phyloP scores from a whole-genome alignment of 2,329 filamentous ascomycete species.

The Diplodia scrobiculata region DNA sequence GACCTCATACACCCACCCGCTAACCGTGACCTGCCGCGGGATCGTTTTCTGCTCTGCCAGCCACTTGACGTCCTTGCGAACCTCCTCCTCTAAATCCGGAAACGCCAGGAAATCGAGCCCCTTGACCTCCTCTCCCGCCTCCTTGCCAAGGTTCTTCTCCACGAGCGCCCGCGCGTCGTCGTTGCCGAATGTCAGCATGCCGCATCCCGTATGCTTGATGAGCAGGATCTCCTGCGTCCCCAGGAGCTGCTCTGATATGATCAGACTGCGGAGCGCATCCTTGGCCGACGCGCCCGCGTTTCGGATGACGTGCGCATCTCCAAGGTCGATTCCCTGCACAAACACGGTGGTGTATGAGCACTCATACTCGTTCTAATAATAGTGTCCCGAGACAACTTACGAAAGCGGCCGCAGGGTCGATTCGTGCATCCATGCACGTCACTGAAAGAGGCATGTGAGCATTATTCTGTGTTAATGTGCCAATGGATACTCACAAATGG shows the following conservation, averaged over 20 bases:
- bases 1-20: slow-evolving; percentile 77
- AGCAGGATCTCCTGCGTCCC: slow-evolving; percentile 74
- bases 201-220: slow-evolving; percentile 74
- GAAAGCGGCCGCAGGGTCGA: slow-evolving; percentile 63
- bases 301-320: slow-evolving; percentile 77
- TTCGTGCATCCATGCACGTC: slow-evolving; percentile 80
- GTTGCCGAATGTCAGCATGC: slow-evolving; percentile 70
- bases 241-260: slow-evolving; percentile 78
- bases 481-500: slow-evolving; percentile 54
- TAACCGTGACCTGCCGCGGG: slow-evolving; percentile 61
- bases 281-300: slow-evolving; percentile 59
- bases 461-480: not conserved
- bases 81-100: slow-evolving; percentile 62
- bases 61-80: slow-evolving; percentile 66
- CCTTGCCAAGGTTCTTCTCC: slow-evolving; percentile 59
- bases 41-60: slow-evolving; percentile 61
- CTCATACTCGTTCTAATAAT: not conserved
- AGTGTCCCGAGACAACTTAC: not conserved
- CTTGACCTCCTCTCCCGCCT: slow-evolving; percentile 51
- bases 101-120: slow-evolving; percentile 68
- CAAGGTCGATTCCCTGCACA: slow-evolving; percentile 67
- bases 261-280: slow-evolving; percentile 71
- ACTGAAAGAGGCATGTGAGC: slow-evolving; percentile 47
- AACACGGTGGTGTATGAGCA: not conserved
- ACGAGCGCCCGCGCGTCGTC: slow-evolving; percentile 59